Evolutionary conservation across 2,329 filamentous ascomycete species (phyloP), one percentile per base, ranked within the genome.

Genomic region (Lecanicillium sp.): DNA sequence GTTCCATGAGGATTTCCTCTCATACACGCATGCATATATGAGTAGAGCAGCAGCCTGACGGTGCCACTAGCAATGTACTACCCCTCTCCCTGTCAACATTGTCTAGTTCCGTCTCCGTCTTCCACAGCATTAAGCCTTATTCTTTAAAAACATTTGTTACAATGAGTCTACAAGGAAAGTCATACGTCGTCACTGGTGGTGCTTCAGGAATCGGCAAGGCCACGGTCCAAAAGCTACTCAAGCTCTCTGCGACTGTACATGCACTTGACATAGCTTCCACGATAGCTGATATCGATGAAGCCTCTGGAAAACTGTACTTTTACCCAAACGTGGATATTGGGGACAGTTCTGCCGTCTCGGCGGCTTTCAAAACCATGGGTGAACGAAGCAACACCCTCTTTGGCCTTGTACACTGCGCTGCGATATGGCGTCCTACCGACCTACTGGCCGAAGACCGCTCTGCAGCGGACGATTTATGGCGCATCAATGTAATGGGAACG

Each of bases 131-230:
- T n/a, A n/a, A n/a, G n/a, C n/a, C n/a, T n/a, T n/a, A n/a, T n/a
- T n/a, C n/a, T n/a, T n/a, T n/a, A n/a, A n/a, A n/a, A n/a, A n/a
- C n/a, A n/a, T n/a, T n/a, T n/a, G 22, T 31, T n/a, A 31, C 29
- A 16, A 31, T 31, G 29, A 14, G 13, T 8, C 29, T 31, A 14
- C 6, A 14, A 8, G 29, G 29, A 19, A 27, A 38, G 31, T 31
- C 35, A 4, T 42, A 37, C 18, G 29, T 42, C 11, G 35, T 42
- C n/a, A 42, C 40, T 6, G 40, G 35, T 3, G 40, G 22, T 3
- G 35, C 40, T 3, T 42, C 40, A 1, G 40, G 40, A 4, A 34
- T 37, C 11, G 40, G 40, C 3, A 22, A 15, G 8, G 35, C 34
- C 9, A 34, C 40, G 9, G 35, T 34, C 11, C 19, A 33, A 5